Percentiles rank a stretch among this genome's conserved stretches.
These are phyloP conservation scores for Phoma herbarum DNA, from an alignment of 2,329 filamentous ascomycete genomes.

Conservation along the genomic window DNA sequence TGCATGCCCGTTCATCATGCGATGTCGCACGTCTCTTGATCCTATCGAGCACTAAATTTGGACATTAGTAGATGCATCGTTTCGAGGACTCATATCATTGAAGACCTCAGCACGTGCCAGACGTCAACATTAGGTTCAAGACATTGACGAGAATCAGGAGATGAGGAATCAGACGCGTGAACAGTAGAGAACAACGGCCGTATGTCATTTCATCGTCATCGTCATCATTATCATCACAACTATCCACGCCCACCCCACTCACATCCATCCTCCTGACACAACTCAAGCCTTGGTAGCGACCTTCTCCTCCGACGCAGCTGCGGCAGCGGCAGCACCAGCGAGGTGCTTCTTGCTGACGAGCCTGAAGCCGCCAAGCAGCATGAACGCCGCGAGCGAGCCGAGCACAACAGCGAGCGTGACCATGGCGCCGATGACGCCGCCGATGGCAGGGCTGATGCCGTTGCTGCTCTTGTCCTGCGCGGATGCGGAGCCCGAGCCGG, in stretches of 20 bases:
- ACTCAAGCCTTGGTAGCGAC: constrained; percentile 26
- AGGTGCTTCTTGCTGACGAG: constrained; percentile 65
- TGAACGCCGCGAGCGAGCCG: constrained; percentile 60
- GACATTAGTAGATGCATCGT: no score
- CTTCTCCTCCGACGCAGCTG: neutral
- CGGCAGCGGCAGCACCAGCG: constrained; percentile 11
- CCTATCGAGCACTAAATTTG: no score
- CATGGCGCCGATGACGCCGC: constrained; percentile 80
- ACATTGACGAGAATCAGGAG: no score
- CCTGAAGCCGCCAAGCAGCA: constrained; percentile 66
- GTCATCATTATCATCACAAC: neutral
- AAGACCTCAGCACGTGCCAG: no score
- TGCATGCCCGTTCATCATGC: no score
- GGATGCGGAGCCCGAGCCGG: constrained; percentile 23
- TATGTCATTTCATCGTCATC: neutral
- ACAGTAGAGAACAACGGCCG: neutral
- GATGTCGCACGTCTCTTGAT: no score
- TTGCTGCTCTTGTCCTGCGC: constrained; percentile 17
- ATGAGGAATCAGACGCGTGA: no score
- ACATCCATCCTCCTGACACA: neutral
- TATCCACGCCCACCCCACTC: no score
- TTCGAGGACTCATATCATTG: no score
- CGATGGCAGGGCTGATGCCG: constrained; percentile 73
- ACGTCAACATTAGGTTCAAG: no score
- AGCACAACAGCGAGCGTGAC: constrained; percentile 72